Base-by-base conservation (phyloP, 2,329 filamentous ascomycete species). In the Neonectria hederae region DNA sequence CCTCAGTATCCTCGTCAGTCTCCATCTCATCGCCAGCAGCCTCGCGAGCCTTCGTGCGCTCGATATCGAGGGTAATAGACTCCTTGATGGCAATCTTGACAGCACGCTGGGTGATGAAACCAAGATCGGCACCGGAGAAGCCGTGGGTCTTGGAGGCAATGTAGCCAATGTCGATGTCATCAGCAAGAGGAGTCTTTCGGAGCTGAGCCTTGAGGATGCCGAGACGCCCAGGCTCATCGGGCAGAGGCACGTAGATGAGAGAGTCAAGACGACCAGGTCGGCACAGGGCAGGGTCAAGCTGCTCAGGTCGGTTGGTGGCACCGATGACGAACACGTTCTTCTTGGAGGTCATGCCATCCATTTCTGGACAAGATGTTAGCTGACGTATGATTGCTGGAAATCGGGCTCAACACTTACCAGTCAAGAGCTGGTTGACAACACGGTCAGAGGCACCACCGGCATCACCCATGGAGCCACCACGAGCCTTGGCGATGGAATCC, bases 321-420 rank as follows among this genome's bases (percentile, higher is more conserved):
- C 96, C 96, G 75, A 99, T 99, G 71, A 99, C 96, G 83, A 99
- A 99, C 70, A 99, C 96, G 80, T 99, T 99, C 92, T 99, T 99
- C 92, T 99, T 99, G 42, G 95, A 97, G 49, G 95, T 98, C 95
- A 98, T 98, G 76, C 95, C 95, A 74, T 98, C 95, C 95, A 98
- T 97, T 89, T 98, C 93, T 92, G 68, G 17, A 21, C 11, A 22
- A 30, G 51, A 10, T 48, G 74, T 88, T 81, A 89, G 84, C 59
- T 22, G 17, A 35, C 21, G 5, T 6, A 22, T 19, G 1, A 17
- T 7, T n/a, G 19, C 32, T 7, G 14, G 9, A 14, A 19, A 10
- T 49, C 13, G 11, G 30, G 54, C 21, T 22, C 5, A 28, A 62
- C 73, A 83, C 89, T 87, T 88, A 93, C 91, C 93, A 72, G 96